Evolutionary conservation across 805 yeast genomes (phyloP), one percentile per base, ranked within the genome.

Genomic region (Wickerhamomyces ciferrii): DNA sequence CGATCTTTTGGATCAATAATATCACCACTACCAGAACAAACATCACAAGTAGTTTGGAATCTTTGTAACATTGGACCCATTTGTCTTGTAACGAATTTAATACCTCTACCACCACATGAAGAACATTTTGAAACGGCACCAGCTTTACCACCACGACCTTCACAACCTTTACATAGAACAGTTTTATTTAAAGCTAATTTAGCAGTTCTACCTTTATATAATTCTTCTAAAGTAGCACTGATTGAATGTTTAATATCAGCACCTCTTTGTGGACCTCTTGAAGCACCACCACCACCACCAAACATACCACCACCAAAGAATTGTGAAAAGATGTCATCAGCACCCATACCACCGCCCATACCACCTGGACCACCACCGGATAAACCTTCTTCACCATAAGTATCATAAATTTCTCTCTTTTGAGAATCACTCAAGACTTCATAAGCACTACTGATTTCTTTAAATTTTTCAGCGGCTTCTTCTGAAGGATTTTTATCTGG

Each of bases 401-500:
- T 81, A 69, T 94, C 98, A 64, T 92, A 92, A 4, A 84, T 58
- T 34, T 84, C 87, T 73, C 98, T 87, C 74, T 91, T 94, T 63
- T 91, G 86, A 17, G 84, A 72, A 62, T 91, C 97, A 13, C 88
- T 78, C 53, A 92, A 74, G n/a, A 89, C 74, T 68, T 92, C 98
- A 65, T 92, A 80, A 7, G 97, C 97, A 50, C 80, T 79, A 4
- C 92, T 83, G 60, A 89, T 77, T 65, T 89, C 96, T 69, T 92
- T 92, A 69, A 92, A 92, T 70, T 87, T 90, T 63, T 92, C 98
- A 44, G 95, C 94, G 15, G 96, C 97, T 67, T 91, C 98, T 45
- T 86, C 90, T 17, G 84, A 75, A 47, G 89, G 82, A 60, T 82
- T 82, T 71, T 86, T 86, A 70, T 86, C 95, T 53, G 95, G 95